Percentiles rank a stretch among this genome's conserved stretches.
These are phyloP conservation scores for Nothophaeocryptopus gaeumannii DNA, from an alignment of 2,329 filamentous ascomycete species.

Conservation along the genomic window DNA sequence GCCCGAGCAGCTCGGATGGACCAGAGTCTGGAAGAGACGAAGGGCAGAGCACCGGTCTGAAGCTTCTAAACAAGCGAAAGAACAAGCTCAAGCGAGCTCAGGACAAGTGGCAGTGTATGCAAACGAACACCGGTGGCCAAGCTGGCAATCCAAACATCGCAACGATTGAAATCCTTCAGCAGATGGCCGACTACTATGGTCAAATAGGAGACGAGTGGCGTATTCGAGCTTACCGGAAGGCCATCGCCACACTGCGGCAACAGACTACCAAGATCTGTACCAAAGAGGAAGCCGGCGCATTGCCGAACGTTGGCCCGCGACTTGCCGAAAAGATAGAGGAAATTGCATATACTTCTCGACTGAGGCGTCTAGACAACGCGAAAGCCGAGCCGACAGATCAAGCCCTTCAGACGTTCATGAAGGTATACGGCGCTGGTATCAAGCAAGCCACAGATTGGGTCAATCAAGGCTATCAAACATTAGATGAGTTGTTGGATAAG, in stretches of 20 bases:
- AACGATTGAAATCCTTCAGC: slow-evolving; percentile 73
- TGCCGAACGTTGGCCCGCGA: slow-evolving; percentile 68
- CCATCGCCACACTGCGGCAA: slow-evolving; percentile 67
- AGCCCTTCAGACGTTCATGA: slow-evolving; percentile 66
- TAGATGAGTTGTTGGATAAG: slow-evolving; percentile 65
- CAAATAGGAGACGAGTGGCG: slow-evolving; percentile 76
- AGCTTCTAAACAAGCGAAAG: slow-evolving; percentile 22
- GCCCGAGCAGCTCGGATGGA: slow-evolving; percentile 29
- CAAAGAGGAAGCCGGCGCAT: slow-evolving; percentile 62
- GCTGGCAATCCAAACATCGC: slow-evolving; percentile 65
- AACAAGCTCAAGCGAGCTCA: slow-evolving; percentile 26
- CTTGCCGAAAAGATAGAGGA: slow-evolving; percentile 86
- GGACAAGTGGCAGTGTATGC: slow-evolving; percentile 58
- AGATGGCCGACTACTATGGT: slow-evolving; percentile 76
- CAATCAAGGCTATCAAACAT: slow-evolving; percentile 67
- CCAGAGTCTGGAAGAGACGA: slow-evolving; percentile 12
- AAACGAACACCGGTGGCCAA: slow-evolving; percentile 49
- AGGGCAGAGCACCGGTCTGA: slow-evolving; percentile 1
- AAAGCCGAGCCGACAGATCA: slow-evolving; percentile 64
- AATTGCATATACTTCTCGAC: slow-evolving; percentile 70
- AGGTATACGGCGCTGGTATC: slow-evolving; percentile 75
- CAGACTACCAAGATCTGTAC: slow-evolving; percentile 64
- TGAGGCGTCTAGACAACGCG: slow-evolving; percentile 70
- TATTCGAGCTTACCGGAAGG: slow-evolving; percentile 70
- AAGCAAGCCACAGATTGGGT: slow-evolving; percentile 73